These are phyloP conservation scores for Aegilops umbellulata DNA, from an alignment of 176 grass and related monocot species.

Conservation along the genomic window DNA sequence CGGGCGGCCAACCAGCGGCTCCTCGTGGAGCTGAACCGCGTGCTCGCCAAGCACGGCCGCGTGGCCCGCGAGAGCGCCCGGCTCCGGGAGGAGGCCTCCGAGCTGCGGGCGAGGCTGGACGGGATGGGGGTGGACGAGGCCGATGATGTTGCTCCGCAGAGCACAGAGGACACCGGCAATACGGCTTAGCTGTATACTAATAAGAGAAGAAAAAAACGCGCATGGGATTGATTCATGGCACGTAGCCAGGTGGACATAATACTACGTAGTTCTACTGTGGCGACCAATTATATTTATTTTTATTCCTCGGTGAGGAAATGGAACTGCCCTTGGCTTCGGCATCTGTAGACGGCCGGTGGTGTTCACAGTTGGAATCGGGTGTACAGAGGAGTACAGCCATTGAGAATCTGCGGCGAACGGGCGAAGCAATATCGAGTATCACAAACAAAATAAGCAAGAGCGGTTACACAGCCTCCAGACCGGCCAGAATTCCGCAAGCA, in stretches of 20 bases:
- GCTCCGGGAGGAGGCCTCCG: conserved; percentile 54
- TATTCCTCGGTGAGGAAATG: not conserved
- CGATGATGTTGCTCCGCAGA: not conserved
- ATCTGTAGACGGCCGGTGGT: no score
- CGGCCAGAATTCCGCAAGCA: no score
- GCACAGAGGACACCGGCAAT: not conserved
- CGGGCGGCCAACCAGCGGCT: conserved; percentile 45
- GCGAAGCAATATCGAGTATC: no score
- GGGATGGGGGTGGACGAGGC: conserved; percentile 27
- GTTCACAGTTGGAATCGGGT: no score
- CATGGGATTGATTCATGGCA: not conserved
- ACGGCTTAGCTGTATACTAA: not conserved
- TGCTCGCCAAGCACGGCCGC: conserved; percentile 30
- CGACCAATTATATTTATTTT: not conserved
- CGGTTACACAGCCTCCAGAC: no score
- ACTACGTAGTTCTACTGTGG: not conserved
- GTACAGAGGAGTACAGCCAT: no score
- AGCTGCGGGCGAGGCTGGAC: conserved; percentile 52
- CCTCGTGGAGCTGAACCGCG: conserved; percentile 70
- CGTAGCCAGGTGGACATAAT: not conserved
- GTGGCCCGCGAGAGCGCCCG: conserved; percentile 46
- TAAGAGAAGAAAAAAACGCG: not conserved
- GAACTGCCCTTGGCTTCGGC: not conserved
- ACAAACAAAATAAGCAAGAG: no score
- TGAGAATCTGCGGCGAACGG: no score